phyloP scores from a whole-genome alignment of 1,139 yeast species.

The Meyerozyma guilliermondii region DNA sequence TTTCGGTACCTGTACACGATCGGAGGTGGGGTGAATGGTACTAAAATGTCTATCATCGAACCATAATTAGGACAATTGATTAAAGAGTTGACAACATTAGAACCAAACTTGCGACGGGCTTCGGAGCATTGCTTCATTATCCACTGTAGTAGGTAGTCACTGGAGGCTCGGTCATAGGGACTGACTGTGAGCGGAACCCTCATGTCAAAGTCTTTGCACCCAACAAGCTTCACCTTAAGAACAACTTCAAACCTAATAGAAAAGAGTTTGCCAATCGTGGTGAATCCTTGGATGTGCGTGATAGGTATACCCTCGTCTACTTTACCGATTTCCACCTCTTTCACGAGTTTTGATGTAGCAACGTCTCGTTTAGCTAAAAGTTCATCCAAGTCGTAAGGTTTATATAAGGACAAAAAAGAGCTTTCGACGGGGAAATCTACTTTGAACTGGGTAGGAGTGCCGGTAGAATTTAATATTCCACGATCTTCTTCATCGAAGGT shows the following conservation, averaged over 20 bases:
- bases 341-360: background rate
- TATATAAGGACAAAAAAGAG: constrained; percentile 1
- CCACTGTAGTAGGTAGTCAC: constrained; percentile 43
- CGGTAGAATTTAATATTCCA: constrained; percentile 26
- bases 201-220: constrained; percentile 45
- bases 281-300: constrained; percentile 43
- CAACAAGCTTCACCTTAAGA: constrained; percentile 43
- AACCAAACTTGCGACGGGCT: constrained; percentile 35
- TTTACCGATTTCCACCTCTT: constrained; percentile 12
- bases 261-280: constrained; percentile 48
- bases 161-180: constrained; percentile 45
- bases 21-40: constrained; percentile 7
- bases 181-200: constrained; percentile 50
- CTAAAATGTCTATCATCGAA: constrained; percentile 17
- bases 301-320: constrained; percentile 39
- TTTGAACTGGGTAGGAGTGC: constrained; percentile 21
- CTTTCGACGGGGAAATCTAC: constrained; percentile 34
- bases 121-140: constrained; percentile 49
- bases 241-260: constrained; percentile 49
- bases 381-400: background rate
- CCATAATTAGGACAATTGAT: constrained; percentile 18
- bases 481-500: constrained; percentile 17
- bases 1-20: constrained; percentile 8
- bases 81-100: constrained; percentile 21
- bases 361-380: background rate